Evolutionary conservation across 2,329 filamentous ascomycete genomes (phyloP), one percentile per base, ranked within the genome.

Genomic region (Aspergillus proliferans): DNA sequence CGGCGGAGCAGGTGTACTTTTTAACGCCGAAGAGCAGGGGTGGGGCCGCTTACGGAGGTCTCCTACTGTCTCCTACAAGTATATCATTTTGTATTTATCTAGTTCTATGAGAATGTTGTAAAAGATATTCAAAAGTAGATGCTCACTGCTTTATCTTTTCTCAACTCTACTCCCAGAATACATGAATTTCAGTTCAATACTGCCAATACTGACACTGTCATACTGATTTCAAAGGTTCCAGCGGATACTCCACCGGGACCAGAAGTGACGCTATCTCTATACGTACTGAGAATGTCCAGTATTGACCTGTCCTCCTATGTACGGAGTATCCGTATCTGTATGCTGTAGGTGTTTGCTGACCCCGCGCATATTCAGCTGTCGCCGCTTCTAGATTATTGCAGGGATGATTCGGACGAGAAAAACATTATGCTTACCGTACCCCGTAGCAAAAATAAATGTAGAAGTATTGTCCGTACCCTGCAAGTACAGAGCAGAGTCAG

Each of bases 1-100:
- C 60, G 60, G 62, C 60, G 63, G 62, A 64, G 58, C 58, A 63
- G 55, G 58, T 19, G 38, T 59, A 62, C 57, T 64, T 64, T 66
- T 65, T 62, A 61, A 64, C 53, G 52, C 50, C 51, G 55, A 39
- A 39, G 10, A 30, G 24, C 36, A 42, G 40, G 15, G 22, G 19
- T 42, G 40, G 22, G 40, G 40, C 40, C 40, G 21, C n/a, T 38
- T 38, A 38, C 34, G 34, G 34, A 30, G 26, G 19, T 40, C 6
- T 40, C 22, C 15, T 43, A 43, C 10, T 26, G 40, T 26, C 40
- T 26, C 14, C 18, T 22, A 19, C 21, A 19, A 19, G 21, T 22
- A 40, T 40, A 15, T 21, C 19, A 18, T 40, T 42, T 42, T 12
- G 19, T 42, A 42, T 21, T 21, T 4, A 40, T 49, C 26, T 30